These are phyloP conservation scores for Aspergillus tamarii DNA, from an alignment of 2,329 filamentous ascomycete species.

Conservation along the genomic window DNA sequence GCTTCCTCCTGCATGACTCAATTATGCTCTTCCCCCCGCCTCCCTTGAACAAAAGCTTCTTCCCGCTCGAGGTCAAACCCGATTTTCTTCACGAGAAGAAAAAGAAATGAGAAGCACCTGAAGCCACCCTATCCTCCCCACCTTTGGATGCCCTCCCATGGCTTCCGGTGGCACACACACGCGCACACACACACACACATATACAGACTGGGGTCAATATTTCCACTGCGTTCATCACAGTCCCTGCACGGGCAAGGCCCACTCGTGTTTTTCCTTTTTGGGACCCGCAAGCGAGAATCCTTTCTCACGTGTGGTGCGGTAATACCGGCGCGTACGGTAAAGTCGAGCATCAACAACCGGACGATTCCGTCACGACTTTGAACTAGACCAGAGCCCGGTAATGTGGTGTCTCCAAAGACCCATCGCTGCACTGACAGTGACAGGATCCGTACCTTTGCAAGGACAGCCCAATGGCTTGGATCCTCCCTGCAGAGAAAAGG, in stretches of 20 bases:
- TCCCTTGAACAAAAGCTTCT: not conserved
- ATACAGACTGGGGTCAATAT: not conserved
- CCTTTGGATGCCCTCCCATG: not conserved
- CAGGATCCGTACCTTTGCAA: constrained; percentile 1
- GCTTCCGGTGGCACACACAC: not conserved
- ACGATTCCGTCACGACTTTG: constrained; percentile 5
- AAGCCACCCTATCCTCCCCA: not conserved
- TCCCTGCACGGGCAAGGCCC: constrained; percentile 15
- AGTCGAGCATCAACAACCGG: not conserved
- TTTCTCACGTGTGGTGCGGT: constrained; percentile 15
- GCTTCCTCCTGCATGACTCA: not conserved
- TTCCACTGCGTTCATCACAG: constrained; percentile 17
- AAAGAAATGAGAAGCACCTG: not conserved
- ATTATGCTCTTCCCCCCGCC: not conserved
- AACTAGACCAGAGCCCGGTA: not conserved
- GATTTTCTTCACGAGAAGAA: not conserved
- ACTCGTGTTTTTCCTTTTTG: constrained; percentile 16
- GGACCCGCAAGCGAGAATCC: constrained; percentile 19
- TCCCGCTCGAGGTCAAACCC: not conserved
- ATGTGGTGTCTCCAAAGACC: not conserved
- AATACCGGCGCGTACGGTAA: constrained; percentile 7
- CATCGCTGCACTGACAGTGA: constrained; percentile 3
- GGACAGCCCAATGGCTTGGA: not conserved
- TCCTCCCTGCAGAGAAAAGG: not conserved
- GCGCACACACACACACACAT: not conserved